phyloP scores from a whole-genome alignment of 257 asterid genomes.

The Petrea volubilis region DNA sequence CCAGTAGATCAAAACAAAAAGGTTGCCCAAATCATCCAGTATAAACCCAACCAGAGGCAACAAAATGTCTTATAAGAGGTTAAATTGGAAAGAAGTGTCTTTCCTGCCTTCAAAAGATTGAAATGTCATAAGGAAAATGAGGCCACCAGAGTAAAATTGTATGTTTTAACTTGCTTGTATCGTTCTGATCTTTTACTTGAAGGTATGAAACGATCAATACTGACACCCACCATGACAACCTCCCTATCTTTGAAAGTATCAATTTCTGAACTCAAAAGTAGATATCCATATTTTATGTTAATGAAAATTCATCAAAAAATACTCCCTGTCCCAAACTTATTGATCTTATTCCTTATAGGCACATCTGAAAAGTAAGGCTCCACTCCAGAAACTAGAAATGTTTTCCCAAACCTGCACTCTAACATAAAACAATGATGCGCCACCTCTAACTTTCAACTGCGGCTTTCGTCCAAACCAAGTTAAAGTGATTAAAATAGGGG shows the following conservation, averaged over 20 bases:
- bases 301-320: no score
- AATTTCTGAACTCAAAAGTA: no score
- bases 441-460: background rate
- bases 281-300: no score
- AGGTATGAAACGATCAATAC: background rate
- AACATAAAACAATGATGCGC: background rate
- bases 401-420: background rate
- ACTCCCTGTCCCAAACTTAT: background rate
- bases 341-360: background rate
- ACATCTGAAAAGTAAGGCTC: background rate
- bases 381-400: background rate
- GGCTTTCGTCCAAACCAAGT: background rate
- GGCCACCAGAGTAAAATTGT: background rate
- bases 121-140: background rate
- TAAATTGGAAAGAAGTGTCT: conserved; percentile 2
- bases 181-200: background rate
- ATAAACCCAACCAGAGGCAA: background rate
- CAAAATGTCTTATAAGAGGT: no score
- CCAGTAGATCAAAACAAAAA: conserved; percentile 9
- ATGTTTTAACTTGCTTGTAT: background rate
- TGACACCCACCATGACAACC: background rate
- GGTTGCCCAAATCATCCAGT: conserved; percentile 1
- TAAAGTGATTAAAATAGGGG: background rate
- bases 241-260: background rate
- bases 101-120: background rate